Base-by-base conservation (phyloP, 2,329 filamentous ascomycete genomes). In the Aspergillus udagawae region DNA sequence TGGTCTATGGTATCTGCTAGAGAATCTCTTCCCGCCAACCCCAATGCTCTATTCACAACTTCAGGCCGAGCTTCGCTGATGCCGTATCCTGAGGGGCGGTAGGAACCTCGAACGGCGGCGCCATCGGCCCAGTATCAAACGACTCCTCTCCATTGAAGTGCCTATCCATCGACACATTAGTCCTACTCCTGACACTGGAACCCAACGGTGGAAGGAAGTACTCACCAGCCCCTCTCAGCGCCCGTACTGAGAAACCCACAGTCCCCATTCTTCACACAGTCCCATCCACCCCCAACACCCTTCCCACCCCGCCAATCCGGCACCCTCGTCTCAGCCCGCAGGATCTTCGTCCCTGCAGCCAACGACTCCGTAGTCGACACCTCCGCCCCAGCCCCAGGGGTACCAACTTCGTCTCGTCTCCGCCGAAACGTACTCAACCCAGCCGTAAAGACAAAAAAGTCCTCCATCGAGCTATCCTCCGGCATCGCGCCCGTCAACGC, bases 141-240 rank as follows among this genome's bases (percentile, higher is more conserved):
- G 72, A 73, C 65, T 79, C 77, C 51, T 79, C 77, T 1, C 77
- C 77, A 60, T 72, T 72, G 56, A 79, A 79, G 60, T 79, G 77
- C 77, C 74, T 76, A 50, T 21, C 1, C 23, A 45, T 51, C 20
- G n/a, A 38, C 54, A 32, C 4, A 55, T 47, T 10, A 47, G 44
- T 25, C 44, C n/a, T 7, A 17, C 4, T 12, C 5, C 21, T 4
- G 7, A 59, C 45, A 59, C 27, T n/a, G n/a, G 58, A 59, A 58
- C 58, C 65, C 52, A 60, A 60, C 61, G 62, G 47, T 49, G 49
- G 58, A 45, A 64, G 60, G 14, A 61, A 67, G 76, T 57, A 71
- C 80, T 75, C 74, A 94, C 92, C 93, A 97, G 70, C 92, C 92
- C 77, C 92, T 82, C 75, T 97, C 93, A 66, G 89, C 88, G 7